Evolutionary conservation across 1,284 basidiomycete species (phyloP).

Genomic region (Pseudozyma tsukubaensis): DNA sequence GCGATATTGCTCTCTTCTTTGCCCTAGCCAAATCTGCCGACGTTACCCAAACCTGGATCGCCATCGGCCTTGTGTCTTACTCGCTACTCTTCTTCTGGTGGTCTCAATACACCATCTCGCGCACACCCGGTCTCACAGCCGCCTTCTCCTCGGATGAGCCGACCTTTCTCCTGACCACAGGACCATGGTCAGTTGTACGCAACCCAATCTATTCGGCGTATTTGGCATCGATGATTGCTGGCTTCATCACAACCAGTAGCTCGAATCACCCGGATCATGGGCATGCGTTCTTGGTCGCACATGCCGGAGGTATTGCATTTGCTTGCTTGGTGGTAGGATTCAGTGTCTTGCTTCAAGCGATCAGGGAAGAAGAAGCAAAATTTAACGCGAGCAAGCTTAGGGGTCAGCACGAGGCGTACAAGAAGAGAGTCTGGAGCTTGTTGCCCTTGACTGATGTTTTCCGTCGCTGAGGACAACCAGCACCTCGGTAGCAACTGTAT

Average conservation of each 20-base stretch:
- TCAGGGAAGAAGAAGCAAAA: slow-evolving; percentile 47
- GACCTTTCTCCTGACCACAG: slow-evolving; percentile 30
- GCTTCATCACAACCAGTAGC: slow-evolving; percentile 41
- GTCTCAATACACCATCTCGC: slow-evolving; percentile 40
- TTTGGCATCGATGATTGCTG: slow-evolving; percentile 32
- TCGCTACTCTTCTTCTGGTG: slow-evolving; percentile 42
- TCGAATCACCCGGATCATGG: slow-evolving; percentile 46
- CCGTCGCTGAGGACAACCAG: slow-evolving; percentile 21
- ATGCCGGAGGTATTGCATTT: slow-evolving; percentile 35
- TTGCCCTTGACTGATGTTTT: slow-evolving; percentile 35
- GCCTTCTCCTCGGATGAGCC: slow-evolving; percentile 40
- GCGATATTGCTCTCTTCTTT: slow-evolving; percentile 39
- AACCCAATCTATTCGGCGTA: slow-evolving; percentile 47
- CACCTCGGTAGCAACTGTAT: too few species aligned
- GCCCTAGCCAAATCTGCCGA: slow-evolving; percentile 38
- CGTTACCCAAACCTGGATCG: slow-evolving; percentile 23
- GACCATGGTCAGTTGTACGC: slow-evolving; percentile 39
- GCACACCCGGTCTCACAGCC: slow-evolving; percentile 19
- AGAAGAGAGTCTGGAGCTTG: slow-evolving; percentile 33
- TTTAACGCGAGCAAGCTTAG: slow-evolving; percentile 44
- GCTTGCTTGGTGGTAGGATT: slow-evolving; percentile 22
- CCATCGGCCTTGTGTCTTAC: slow-evolving; percentile 23
- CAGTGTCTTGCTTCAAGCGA: slow-evolving; percentile 38
- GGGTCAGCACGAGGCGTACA: slow-evolving; percentile 41
- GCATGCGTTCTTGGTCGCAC: slow-evolving; percentile 30